Evolutionary conservation across 805 yeast species (phyloP), one percentile per base, ranked within the genome.

Genomic region (Grigorovia transvaalensis): DNA sequence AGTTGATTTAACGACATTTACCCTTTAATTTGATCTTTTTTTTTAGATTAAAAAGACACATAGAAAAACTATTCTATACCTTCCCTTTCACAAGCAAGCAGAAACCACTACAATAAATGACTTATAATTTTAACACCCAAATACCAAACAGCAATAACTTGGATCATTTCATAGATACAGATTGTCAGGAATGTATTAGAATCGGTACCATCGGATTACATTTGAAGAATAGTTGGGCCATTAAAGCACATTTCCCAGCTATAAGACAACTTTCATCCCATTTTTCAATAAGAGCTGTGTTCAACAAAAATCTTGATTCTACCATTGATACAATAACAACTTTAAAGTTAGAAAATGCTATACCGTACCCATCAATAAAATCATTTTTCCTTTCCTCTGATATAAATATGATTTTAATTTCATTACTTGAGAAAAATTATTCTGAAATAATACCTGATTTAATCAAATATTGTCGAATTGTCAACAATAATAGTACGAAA

Each of bases 141-240:
- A 38, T n/a, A 15, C 17, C 42, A 38, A 38, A 38, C 15, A 38
- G 15, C 17, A 38, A 13, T 38, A 38, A 15, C 15, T 15, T 15
- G 17, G 15, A 38, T 38, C 3, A 38, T 15, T 12, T 12, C 17
- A 15, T 38, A 15, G 8, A 38, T 38, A 15, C 42, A 18, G 19
- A 23, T 15, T 6, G 19, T 4, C 12, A 7, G 23, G 33, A 42
- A 12, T 27, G 56, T 3, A 50, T 50, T 13, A 49, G 52, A 29
- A 54, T 59, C 11, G 61, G 63, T 13, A 51, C 55, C 38, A 51
- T 59, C 9, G 63, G 61, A 5, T 44, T 59, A 9, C 46, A 55
- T 12, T 49, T 51, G 29, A 45, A 46, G 19, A 58, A 58, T 30
- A 56, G 56, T 9, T 54, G 57, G 55, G 63, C 61, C 18, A 53